Conservation (phyloP, 768 basidiomycete genomes). For the Rhizopogon roseolus region DNA sequence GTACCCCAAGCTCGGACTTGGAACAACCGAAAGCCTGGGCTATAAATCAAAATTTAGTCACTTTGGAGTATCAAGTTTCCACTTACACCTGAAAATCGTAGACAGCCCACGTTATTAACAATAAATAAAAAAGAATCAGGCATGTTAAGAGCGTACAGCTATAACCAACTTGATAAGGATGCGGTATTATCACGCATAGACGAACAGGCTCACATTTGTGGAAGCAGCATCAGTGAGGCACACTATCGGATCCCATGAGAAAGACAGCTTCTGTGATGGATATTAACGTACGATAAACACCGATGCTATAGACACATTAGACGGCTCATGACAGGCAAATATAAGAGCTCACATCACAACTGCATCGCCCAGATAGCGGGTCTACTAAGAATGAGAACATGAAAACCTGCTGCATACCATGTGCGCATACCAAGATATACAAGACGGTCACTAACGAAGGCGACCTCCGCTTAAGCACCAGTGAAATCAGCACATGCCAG, state of each 20-base stretch:
- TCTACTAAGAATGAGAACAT: constrained; percentile 11
- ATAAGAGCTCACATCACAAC: constrained; percentile 20
- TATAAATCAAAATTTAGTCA: neutral
- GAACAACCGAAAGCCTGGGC: constrained; percentile 22
- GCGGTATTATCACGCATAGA: neutral
- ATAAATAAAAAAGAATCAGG: neutral
- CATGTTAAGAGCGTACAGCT: neutral
- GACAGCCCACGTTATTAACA: neutral
- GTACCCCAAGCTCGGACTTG: constrained; percentile 28
- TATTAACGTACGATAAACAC: neutral
- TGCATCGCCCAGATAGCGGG: constrained; percentile 25
- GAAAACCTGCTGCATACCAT: neutral
- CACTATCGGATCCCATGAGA: neutral
- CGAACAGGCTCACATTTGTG: neutral
- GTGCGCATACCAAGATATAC: constrained; percentile 19
- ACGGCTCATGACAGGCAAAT: neutral
- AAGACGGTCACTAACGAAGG: constrained; percentile 19
- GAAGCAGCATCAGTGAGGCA: neutral
- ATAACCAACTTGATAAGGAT: neutral
- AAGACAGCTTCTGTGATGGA: neutral
- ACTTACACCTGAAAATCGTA: neutral
- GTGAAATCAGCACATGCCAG: neutral
- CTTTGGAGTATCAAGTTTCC: neutral
- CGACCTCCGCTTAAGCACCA: constrained; percentile 16
- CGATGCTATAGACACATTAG: neutral